Evolutionary conservation across 208 protist genomes (phyloP), one percentile per base, ranked within the genome.

Genomic region (Naegleria fowleri): DNA sequence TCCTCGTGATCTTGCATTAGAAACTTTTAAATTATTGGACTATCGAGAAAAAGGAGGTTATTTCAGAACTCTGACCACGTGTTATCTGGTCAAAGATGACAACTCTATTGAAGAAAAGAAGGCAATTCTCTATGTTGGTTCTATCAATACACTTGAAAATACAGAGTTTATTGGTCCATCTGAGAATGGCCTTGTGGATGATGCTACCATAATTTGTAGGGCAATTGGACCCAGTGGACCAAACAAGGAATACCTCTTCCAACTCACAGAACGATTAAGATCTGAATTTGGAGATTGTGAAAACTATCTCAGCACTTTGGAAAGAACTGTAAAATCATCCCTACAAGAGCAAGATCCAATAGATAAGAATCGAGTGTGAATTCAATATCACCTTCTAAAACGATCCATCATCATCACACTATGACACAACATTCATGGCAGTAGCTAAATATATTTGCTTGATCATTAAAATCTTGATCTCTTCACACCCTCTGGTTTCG

Each of bases 41-140:
- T 41, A 41, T 67, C 3, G 86, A 40, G 86, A 89, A 41, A 89
- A 67, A 29, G 29, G 51, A 48, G 86, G 86, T 25, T 89, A 89
- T 89, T 9, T 38, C 5, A 55, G 86, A 89, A 55, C 5, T 5
- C 6, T 38, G n/a, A 40, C 59, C 0, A 15, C 41, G 0, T 15
- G 39, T n/a, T 58, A 88, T 88, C 9, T 39, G 5, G 22, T n/a
- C 9, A 13, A 86, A 51, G 16, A 19, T 33, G 22, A 51, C n/a
- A 13, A 33, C 22, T 29, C 55, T 7, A 22, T 15, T 22, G n/a
- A 55, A 15, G 9, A 19, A 5, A 79, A 79, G 29, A 29, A 36
- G 19, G 67, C 25, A 2, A 48, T 89, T 4, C 16, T 89, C 9
- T 89, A 89, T 67, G 48, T 89, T 19, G 86, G 86, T 25, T n/a